A percentile compares a stretch with the other conserved stretches of the same genome.
phyloP scores from a whole-genome alignment of 768 basidiomycete genomes.

The Leucosporidium scottii region DNA sequence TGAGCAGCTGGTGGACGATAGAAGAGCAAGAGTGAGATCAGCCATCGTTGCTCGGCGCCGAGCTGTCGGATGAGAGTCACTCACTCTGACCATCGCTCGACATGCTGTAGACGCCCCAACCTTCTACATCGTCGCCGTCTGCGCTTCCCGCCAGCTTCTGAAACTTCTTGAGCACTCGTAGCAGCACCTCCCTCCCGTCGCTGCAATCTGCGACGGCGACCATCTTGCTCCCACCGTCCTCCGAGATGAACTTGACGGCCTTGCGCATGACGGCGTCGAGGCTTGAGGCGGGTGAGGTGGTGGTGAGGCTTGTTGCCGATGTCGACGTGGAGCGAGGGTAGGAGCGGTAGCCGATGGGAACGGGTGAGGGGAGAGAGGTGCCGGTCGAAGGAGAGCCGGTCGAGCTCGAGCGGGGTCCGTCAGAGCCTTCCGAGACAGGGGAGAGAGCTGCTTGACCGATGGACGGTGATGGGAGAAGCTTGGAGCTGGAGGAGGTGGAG shows the following conservation, averaged over 20 bases:
- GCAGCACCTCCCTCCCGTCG: slow-evolving; percentile 77
- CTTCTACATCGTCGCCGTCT: slow-evolving; percentile 24
- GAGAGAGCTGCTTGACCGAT: slow-evolving; percentile 10
- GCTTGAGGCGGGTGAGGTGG: slow-evolving; percentile 39
- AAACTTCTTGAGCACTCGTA: slow-evolving; percentile 83
- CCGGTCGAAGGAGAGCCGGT: slow-evolving; percentile 10
- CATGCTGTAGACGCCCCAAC: slow-evolving; percentile 33
- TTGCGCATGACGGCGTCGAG: slow-evolving; percentile 74
- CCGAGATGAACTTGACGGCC: slow-evolving; percentile 74
- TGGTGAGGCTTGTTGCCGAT: slow-evolving; percentile 12
- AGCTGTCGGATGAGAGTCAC: not conserved
- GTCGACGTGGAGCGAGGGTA: too few relatives aligned
- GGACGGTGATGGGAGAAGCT: not conserved
- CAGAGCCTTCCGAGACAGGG: not conserved
- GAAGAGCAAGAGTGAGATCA: too few relatives aligned
- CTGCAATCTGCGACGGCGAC: slow-evolving; percentile 70
- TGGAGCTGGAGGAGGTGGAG: not conserved
- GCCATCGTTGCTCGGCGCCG: not conserved
- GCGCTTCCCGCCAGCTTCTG: slow-evolving; percentile 49
- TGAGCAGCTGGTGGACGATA: slow-evolving; percentile 8
- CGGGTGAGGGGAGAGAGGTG: too few relatives aligned
- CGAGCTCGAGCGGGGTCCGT: not conserved
- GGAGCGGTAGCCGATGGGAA: too few relatives aligned
- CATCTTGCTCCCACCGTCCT: slow-evolving; percentile 66
- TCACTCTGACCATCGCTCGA: slow-evolving; percentile 23